Evolutionary conservation across 225 moss, liverwort and hornwort genomes (phyloP).

Genomic region (Lunularia cruciata): DNA sequence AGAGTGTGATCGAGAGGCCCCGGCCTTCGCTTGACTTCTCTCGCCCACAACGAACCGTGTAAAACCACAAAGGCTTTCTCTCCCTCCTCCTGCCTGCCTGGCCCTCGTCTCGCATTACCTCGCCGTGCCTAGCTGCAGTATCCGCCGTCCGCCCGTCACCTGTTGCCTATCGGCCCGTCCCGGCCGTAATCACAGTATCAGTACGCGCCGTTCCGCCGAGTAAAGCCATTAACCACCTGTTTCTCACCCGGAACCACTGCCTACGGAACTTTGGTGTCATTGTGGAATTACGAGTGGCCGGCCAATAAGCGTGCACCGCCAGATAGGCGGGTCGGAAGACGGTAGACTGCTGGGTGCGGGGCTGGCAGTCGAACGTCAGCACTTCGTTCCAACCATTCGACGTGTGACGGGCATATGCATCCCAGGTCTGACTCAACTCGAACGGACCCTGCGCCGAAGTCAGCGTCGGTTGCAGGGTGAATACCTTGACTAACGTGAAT

Average conservation of each 20-base stretch:
- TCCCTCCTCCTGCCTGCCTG: background rate
- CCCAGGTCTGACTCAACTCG: background rate
- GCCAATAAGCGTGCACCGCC: background rate
- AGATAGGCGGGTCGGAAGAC: background rate
- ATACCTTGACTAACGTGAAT: no score
- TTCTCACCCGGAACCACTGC: background rate
- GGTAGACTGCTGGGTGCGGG: background rate
- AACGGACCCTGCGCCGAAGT: background rate
- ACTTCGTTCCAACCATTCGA: constrained; percentile 8
- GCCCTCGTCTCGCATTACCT: no score
- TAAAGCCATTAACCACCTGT: background rate
- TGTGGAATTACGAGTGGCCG: background rate
- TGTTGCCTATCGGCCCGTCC: no score
- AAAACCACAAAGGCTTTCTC: constrained; percentile 4
- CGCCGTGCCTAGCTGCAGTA: background rate
- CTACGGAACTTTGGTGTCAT: background rate
- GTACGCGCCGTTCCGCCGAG: background rate
- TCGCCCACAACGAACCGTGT: constrained; percentile 9
- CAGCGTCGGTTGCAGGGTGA: no score
- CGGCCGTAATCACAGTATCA: background rate
- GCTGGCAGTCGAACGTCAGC: constrained; percentile 8
- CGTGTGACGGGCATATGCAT: background rate
- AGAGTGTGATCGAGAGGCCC: background rate
- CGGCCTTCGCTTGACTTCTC: constrained; percentile 1
- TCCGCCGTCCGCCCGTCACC: background rate